Base-by-base conservation (phyloP, 257 asterid genomes). In the Striga asiatica region DNA sequence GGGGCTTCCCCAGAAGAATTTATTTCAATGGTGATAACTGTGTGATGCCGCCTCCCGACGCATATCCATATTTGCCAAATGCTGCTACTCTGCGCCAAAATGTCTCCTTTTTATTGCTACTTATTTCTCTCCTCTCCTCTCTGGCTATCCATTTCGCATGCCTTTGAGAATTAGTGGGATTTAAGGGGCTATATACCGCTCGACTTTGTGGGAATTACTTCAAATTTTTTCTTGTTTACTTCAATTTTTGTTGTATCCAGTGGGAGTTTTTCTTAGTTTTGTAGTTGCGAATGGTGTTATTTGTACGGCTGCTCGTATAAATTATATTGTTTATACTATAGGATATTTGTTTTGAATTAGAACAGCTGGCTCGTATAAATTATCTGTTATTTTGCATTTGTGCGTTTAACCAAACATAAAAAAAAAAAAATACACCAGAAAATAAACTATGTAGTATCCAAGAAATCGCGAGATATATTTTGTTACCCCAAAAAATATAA, bases 11-110 rank as follows among this genome's bases (percentile, higher is more conserved):
- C 0, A 65, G 88, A 50, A 65, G 88, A 43, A 74, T 80, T 48
- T 80, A 80, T 34, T 80, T 80, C 83, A 80, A 80, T 5, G 87
- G 87, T 0, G 85, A 79, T 56, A 79, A 79, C 64, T 79, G 85
- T 21, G 85, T 79, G 13, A 79, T 79, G 86, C 86, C 88, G 2
- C 72, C 88, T 35, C 88, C 88, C 0, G 81, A 80, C 49, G 77
- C 74, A 2, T 80, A 80, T 43, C 88, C 88, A 0, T 66, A 62
- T 51, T 73, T 80, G 29, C 88, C 88, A 57, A 80, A 56, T 14
- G 50, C 74, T 16, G n/a, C 63, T 38, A n/a, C n/a, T n/a, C 35
- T 17, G 0, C 71, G 66, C 12, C 62, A 42, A 49, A 58, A 42
- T 1, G 23, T 60, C 65, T 60, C 82, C 18, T 62, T 65, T 24